phyloP scores from a whole-genome alignment of 148 eudicot genomes.

The Dysphania ambrosioides region DNA sequence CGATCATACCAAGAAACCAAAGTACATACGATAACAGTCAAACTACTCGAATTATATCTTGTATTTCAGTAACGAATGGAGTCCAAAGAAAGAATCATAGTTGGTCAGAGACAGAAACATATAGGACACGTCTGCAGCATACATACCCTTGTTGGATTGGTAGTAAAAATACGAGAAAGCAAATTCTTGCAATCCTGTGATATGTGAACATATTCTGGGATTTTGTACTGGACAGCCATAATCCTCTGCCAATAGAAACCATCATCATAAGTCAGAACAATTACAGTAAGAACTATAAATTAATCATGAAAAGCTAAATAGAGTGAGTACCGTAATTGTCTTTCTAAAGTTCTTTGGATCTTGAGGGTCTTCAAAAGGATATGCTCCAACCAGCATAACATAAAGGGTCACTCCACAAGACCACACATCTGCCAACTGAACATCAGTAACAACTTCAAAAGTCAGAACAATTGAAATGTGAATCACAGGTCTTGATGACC shows the following conservation, averaged over 20 bases:
- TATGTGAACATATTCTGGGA: slow-evolving; percentile 82
- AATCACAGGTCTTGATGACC: background rate
- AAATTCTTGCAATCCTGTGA: slow-evolving; percentile 69
- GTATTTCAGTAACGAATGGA: background rate
- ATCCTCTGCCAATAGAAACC: slow-evolving; percentile 51
- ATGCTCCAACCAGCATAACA: slow-evolving; percentile 83
- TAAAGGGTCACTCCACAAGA: slow-evolving; percentile 88
- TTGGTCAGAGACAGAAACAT: background rate
- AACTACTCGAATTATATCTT: background rate
- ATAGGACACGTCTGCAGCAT: background rate
- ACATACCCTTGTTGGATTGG: slow-evolving; percentile 56
- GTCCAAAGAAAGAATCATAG: background rate
- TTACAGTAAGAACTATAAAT: background rate
- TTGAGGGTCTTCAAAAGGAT: slow-evolving; percentile 79
- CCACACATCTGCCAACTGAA: slow-evolving; percentile 87
- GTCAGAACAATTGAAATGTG: background rate
- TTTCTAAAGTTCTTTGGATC: slow-evolving; percentile 81
- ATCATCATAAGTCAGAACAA: too few relatives aligned
- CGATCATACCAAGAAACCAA: background rate
- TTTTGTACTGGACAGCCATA: slow-evolving; percentile 64
- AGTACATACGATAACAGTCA: background rate
- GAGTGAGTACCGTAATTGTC: slow-evolving; percentile 51
- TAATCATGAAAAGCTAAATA: background rate
- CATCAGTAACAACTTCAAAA: slow-evolving; percentile 14
- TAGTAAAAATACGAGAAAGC: slow-evolving; percentile 63